These are phyloP conservation scores for Somion occarium DNA, from an alignment of 1,284 basidiomycete genomes.

Conservation along the genomic window DNA sequence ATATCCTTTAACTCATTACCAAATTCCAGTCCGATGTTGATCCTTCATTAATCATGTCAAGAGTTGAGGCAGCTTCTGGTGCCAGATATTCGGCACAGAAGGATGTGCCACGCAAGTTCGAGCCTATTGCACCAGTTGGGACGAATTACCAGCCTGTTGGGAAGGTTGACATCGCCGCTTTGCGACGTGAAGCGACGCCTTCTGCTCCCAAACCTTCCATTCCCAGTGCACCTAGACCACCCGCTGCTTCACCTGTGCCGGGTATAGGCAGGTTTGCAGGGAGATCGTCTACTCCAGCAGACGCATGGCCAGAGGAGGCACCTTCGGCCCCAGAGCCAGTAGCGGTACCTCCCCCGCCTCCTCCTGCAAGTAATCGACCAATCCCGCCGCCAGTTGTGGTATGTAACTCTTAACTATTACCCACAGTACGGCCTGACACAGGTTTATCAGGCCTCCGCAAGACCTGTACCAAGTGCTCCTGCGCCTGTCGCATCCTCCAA, in stretches of 20 bases:
- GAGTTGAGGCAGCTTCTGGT: slow-evolving; percentile 89
- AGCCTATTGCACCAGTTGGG: slow-evolving; percentile 71
- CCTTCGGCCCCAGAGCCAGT: slow-evolving; percentile 26
- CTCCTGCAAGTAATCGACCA: slow-evolving; percentile 46
- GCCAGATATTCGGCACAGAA: slow-evolving; percentile 83
- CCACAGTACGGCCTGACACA: slow-evolving; percentile 22
- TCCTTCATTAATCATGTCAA: slow-evolving; percentile 77
- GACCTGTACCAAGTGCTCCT: slow-evolving; percentile 30
- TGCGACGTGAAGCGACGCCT: slow-evolving; percentile 43
- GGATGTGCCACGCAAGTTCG: slow-evolving; percentile 55
- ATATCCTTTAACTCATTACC: background rate
- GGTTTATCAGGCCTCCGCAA: slow-evolving; percentile 2
- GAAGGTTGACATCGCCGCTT: slow-evolving; percentile 58
- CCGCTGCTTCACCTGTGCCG: slow-evolving; percentile 37
- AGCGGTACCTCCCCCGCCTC: slow-evolving; percentile 36
- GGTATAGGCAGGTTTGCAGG: slow-evolving; percentile 11
- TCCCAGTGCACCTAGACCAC: slow-evolving; percentile 39
- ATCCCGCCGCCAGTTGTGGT: slow-evolving; percentile 35
- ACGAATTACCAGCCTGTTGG: slow-evolving; percentile 71
- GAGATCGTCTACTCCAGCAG: slow-evolving; percentile 33
- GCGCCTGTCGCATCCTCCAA: slow-evolving; percentile 41
- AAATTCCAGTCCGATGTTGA: slow-evolving; percentile 73
- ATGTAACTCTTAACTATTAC: slow-evolving; percentile 24
- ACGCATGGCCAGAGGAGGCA: slow-evolving; percentile 51
- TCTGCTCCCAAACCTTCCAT: slow-evolving; percentile 30